phyloP scores from a whole-genome alignment of 805 yeast species.

The Citeromyces matritensis region DNA sequence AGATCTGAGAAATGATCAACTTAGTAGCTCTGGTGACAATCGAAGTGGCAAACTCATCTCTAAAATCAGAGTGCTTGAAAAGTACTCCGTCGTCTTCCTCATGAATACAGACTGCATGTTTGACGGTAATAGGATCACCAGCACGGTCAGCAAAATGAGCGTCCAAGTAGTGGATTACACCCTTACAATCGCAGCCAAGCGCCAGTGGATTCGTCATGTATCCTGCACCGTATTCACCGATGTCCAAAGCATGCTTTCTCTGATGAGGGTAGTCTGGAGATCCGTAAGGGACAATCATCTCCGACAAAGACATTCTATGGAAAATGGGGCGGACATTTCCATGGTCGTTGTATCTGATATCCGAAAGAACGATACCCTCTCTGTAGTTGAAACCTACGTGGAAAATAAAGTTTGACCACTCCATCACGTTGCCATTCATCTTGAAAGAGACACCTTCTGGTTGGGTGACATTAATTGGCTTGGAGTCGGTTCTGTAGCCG shows the following conservation, averaged over 20 bases:
- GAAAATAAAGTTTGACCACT: slow-evolving; percentile 66
- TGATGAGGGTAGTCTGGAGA: slow-evolving; percentile 70
- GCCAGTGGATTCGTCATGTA: slow-evolving; percentile 69
- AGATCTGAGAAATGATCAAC: slow-evolving; percentile 63
- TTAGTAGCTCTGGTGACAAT: slow-evolving; percentile 64
- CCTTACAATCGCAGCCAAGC: slow-evolving; percentile 77
- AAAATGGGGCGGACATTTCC: slow-evolving; percentile 61
- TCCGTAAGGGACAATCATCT: slow-evolving; percentile 82
- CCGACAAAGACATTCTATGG: slow-evolving; percentile 65
- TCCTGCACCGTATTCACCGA: slow-evolving; percentile 84
- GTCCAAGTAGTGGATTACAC: slow-evolving; percentile 71
- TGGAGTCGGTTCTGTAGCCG: slow-evolving; percentile 50
- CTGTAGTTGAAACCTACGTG: slow-evolving; percentile 78
- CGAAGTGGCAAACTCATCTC: slow-evolving; percentile 65
- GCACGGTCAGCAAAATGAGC: slow-evolving; percentile 56
- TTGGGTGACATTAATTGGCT: slow-evolving; percentile 59
- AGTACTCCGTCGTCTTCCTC: slow-evolving; percentile 76
- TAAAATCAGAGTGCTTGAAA: slow-evolving; percentile 73
- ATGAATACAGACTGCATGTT: slow-evolving; percentile 72
- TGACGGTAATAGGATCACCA: slow-evolving; percentile 58
- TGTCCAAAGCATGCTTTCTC: slow-evolving; percentile 75
- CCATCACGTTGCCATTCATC: slow-evolving; percentile 53
- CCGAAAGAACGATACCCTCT: slow-evolving; percentile 71
- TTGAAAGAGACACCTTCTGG: slow-evolving; percentile 75
- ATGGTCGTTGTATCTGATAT: slow-evolving; percentile 61